A percentile compares a stretch with the other conserved stretches of the same genome.
Conservation (phyloP, 257 asterid species). For the Solanum megistacrolobum region DNA sequence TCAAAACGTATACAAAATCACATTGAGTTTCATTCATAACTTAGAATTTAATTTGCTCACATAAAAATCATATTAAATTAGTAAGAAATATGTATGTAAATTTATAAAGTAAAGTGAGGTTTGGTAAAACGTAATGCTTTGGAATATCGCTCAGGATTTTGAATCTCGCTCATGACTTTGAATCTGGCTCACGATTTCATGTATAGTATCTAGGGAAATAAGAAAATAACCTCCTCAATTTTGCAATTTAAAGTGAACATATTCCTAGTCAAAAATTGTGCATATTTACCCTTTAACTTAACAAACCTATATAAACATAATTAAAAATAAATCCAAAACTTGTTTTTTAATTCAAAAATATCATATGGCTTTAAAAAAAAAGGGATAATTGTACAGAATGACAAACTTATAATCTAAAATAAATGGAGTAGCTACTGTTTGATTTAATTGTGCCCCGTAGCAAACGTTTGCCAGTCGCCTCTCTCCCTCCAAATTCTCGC, state of each 20-base stretch:
- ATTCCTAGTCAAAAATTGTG: neutral
- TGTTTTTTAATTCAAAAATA: too few species aligned
- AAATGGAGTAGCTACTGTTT: too few species aligned
- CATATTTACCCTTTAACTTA: too few species aligned
- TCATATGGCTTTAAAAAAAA: too few species aligned
- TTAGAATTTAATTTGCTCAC: neutral
- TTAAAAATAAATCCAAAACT: neutral
- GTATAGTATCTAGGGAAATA: neutral
- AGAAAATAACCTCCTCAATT: neutral
- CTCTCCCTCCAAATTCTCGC: too few species aligned
- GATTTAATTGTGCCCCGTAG: too few species aligned
- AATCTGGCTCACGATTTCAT: neutral
- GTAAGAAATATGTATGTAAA: neutral
- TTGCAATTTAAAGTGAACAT: neutral
- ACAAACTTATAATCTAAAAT: too few species aligned
- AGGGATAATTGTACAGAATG: too few species aligned
- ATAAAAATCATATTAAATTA: too few species aligned
- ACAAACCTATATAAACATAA: neutral
- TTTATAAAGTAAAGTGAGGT: neutral
- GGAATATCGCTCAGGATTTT: neutral
- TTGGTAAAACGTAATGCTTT: neutral
- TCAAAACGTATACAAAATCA: neutral
- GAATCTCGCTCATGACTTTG: neutral
- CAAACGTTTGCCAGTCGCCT: too few species aligned
- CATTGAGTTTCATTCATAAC: neutral